Conservation (phyloP, 2,329 filamentous ascomycete species). For the Pseudogymnoascus sp. region DNA sequence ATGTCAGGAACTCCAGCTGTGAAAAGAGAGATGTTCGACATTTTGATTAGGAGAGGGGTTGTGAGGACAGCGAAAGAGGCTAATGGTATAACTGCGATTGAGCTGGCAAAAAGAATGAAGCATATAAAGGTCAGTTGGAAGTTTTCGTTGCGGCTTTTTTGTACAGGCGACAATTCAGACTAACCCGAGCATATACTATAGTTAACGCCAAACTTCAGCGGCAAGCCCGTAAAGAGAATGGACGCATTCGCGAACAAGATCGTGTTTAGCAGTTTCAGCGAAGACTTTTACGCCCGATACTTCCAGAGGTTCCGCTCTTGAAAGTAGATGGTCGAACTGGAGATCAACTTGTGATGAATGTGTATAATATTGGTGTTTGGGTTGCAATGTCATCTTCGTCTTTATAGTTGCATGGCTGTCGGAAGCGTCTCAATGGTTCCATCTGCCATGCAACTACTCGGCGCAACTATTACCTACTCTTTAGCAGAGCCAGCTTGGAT, state of each 20-base stretch:
- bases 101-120: background rate
- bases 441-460: too few species aligned
- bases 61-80: background rate
- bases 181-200: background rate
- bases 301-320: slow-evolving; percentile 30
- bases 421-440: too few species aligned
- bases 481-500: too few species aligned
- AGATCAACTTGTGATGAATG: slow-evolving; percentile 34
- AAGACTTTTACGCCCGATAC: background rate
- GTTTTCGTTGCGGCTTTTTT: background rate
- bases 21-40: background rate
- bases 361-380: slow-evolving; percentile 32
- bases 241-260: background rate
- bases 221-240: background rate
- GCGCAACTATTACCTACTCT: too few species aligned
- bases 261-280: background rate
- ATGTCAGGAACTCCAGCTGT: background rate
- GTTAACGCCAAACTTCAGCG: background rate
- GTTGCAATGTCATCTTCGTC: background rate
- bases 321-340: slow-evolving; percentile 37
- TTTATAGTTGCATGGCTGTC: background rate
- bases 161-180: background rate
- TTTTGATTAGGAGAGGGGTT: background rate
- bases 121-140: background rate
- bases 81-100: background rate